Evolutionary conservation across 2,329 filamentous ascomycete species (phyloP), one percentile per base, ranked within the genome.

Genomic region (Metarhizium humberi): DNA sequence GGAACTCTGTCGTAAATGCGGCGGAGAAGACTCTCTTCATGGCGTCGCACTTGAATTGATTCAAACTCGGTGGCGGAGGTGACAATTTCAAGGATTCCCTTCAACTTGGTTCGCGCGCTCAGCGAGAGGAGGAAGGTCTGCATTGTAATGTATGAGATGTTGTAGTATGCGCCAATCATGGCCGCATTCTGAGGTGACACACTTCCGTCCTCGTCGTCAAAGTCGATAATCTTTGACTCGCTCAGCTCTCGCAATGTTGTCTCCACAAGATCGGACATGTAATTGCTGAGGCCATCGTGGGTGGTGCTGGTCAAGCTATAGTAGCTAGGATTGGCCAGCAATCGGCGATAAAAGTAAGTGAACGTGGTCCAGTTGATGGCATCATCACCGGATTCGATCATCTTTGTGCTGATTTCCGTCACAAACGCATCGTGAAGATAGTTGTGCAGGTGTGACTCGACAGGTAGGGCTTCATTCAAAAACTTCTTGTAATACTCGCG

Each of bases 401-500:
- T 95, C 76, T 91, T 92, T 18, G 91, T 95, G 76, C 91, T 96
- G 65, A 97, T 91, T 71, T 99, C 94, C 0, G 92, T 92, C 48
- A 99, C 92, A 64, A 99, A 97, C 1, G 91, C 92, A 72, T 99
- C 95, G 64, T 95, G 90, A 38, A 99, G 78, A 70, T 91, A 96
- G 55, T 88, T 85, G 67, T 95, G 89, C 36, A 99, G 79, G 68
- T 96, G 91, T 60, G 90, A 96, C 74, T 99, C 94, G 29, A 99
- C 90, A 0, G 94, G 94, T 46, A 99, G 77, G 20, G 94, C 94
- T 70, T 99, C 95, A 63, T 94, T 92, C 61, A 99, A 75, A 77
- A 99, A 99, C 73, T 99, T 99, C 75, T 94, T 95, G 80, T 97
- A 99, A 73, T 96, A 99, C 59, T 96, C 92, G 42, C 94, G 86